A percentile compares a stretch with the other conserved stretches of the same genome.
Conservation (phyloP, 768 basidiomycete genomes). For the Tubosaeta brunneosetosa region DNA sequence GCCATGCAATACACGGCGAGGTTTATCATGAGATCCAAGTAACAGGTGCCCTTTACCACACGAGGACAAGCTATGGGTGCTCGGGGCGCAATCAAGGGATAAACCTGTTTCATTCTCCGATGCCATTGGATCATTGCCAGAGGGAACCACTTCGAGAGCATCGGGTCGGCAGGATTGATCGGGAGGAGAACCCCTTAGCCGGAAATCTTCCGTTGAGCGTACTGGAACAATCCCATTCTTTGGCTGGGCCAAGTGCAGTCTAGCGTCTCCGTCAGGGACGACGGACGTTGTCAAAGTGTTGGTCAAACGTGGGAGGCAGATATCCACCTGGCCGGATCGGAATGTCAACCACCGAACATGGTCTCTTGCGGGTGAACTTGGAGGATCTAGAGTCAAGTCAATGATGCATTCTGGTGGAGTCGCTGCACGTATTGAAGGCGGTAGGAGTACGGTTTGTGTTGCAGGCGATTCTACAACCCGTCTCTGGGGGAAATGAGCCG, state of each 20-base stretch:
- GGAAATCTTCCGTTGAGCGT: neutral
- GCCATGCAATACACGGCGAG: slow-evolving; percentile 34
- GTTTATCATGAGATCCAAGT: slow-evolving; percentile 34
- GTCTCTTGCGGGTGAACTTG: neutral
- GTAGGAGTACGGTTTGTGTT: neutral
- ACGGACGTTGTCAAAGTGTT: neutral
- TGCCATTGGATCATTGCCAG: neutral
- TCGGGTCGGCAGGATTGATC: neutral
- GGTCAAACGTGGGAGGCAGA: slow-evolving; percentile 8
- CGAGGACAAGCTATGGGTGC: neutral
- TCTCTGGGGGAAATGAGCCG: neutral
- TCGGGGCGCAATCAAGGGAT: neutral
- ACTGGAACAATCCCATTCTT: neutral
- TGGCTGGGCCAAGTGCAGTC: neutral
- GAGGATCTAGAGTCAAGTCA: slow-evolving; percentile 6
- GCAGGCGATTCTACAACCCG: neutral
- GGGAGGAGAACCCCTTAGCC: neutral
- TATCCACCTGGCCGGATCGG: slow-evolving; percentile 21
- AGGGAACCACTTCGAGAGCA: neutral
- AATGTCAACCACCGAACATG: slow-evolving; percentile 21
- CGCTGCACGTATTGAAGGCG: neutral
- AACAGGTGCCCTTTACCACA: slow-evolving; percentile 10
- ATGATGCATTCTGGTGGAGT: slow-evolving; percentile 1
- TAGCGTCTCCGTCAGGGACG: neutral
- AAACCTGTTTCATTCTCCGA: neutral